A percentile compares a stretch with the other conserved stretches of the same genome.
phyloP scores from a whole-genome alignment of 352 stramenopile species.

The Globisporangium echinulatum region DNA sequence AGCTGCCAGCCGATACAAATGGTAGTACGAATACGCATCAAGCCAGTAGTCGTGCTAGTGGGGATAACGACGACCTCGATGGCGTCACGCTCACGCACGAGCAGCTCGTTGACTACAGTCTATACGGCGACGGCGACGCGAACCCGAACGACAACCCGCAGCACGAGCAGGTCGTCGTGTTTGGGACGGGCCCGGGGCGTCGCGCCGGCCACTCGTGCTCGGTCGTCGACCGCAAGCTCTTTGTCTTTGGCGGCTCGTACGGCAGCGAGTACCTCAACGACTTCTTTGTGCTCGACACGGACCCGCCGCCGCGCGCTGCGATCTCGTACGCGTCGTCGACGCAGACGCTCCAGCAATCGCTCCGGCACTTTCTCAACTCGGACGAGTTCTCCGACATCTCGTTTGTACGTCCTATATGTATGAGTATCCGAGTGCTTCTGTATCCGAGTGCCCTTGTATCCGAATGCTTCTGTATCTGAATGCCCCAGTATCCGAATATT shows the following conservation, averaged over 20 bases:
- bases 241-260: slow-evolving; percentile 92
- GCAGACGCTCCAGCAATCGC: slow-evolving; percentile 56
- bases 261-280: slow-evolving; percentile 93
- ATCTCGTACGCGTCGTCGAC: slow-evolving; percentile 76
- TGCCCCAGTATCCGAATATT: too few relatives aligned
- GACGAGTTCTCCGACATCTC: slow-evolving; percentile 94
- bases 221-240: slow-evolving; percentile 89
- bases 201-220: slow-evolving; percentile 93
- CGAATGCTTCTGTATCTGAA: too few relatives aligned
- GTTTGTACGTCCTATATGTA: slow-evolving; percentile 54
- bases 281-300: slow-evolving; percentile 93
- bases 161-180: slow-evolving; percentile 74
- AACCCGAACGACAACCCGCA: slow-evolving; percentile 68
- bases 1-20: slow-evolving; percentile 9
- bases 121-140: slow-evolving; percentile 25
- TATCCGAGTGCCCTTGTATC: too few relatives aligned
- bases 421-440: too few relatives aligned
- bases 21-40: too few relatives aligned
- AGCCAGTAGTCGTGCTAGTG: slow-evolving; percentile 1
- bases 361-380: slow-evolving; percentile 89
- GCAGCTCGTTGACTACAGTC: slow-evolving; percentile 17
- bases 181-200: slow-evolving; percentile 81
- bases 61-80: slow-evolving; percentile 2
- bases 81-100: slow-evolving; percentile 20
- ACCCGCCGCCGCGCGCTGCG: slow-evolving; percentile 78